Evolutionary conservation across 352 stramenopile species (phyloP).

Genomic region (Globisporangium megalacanthum): DNA sequence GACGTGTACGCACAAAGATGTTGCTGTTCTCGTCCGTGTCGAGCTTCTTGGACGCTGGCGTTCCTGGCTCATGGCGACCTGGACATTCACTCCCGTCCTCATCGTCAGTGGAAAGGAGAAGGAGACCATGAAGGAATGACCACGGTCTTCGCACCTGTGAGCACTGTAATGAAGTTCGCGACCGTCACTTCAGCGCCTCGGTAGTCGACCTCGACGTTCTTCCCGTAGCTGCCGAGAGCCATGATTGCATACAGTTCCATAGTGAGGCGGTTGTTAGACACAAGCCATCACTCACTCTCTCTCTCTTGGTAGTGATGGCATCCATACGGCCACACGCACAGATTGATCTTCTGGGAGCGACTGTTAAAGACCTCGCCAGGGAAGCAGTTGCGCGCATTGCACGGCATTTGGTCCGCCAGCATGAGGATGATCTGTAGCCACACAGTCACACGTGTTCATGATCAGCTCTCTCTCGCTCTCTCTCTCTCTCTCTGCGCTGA

Average conservation of each 20-base stretch:
- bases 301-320: neutral
- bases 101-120: neutral
- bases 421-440: constrained; percentile 90
- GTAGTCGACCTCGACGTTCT: constrained; percentile 94
- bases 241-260: neutral
- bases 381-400: constrained; percentile 89
- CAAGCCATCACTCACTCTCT: neutral
- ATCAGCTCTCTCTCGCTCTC: neutral
- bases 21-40: constrained; percentile 88
- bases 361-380: constrained; percentile 89
- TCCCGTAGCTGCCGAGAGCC: constrained; percentile 55
- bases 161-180: constrained; percentile 94
- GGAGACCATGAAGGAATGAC: neutral
- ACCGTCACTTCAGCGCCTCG: constrained; percentile 95
- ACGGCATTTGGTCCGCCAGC: constrained; percentile 96
- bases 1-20: constrained; percentile 64
- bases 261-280: no score
- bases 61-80: constrained; percentile 87
- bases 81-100: neutral
- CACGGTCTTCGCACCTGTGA: constrained; percentile 54
- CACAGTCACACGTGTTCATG: no score
- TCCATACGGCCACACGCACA: constrained; percentile 22
- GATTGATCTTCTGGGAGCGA: constrained; percentile 85
- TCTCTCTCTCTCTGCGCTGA: neutral
- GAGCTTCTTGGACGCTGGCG: constrained; percentile 84